phyloP scores from a whole-genome alignment of 352 stramenopile species.

The Pythium dissimile region DNA sequence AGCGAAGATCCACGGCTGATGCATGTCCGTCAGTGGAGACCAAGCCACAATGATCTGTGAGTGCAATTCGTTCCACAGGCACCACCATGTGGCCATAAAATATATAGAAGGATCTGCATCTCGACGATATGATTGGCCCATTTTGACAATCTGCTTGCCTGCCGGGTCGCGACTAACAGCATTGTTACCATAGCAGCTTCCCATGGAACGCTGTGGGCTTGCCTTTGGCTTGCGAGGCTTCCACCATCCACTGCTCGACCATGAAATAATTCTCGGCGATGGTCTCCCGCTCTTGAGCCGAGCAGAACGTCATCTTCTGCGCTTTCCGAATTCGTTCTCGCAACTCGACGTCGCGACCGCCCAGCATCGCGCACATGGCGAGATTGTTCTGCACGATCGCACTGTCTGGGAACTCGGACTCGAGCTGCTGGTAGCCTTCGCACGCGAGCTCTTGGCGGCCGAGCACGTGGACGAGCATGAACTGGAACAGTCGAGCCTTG shows the following conservation, averaged over 20 bases:
- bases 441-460: slow-evolving; percentile 12
- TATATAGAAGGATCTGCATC: too few species aligned
- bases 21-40: too few species aligned
- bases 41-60: too few species aligned
- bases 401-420: slow-evolving; percentile 6
- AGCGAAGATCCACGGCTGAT: too few species aligned
- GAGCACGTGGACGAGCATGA: slow-evolving; percentile 15
- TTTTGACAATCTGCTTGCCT: too few species aligned
- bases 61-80: too few species aligned
- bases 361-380: slow-evolving; percentile 9
- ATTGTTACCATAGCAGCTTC: slow-evolving; percentile 5
- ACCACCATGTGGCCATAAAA: too few species aligned
- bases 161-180: too few species aligned
- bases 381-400: slow-evolving; percentile 21
- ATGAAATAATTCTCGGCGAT: slow-evolving; percentile 10
- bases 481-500: slow-evolving; percentile 23
- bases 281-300: not conserved
- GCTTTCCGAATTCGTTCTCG: slow-evolving; percentile 8
- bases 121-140: too few species aligned
- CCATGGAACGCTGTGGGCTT: not conserved
- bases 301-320: not conserved
- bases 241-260: slow-evolving; percentile 13
- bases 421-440: slow-evolving; percentile 10
- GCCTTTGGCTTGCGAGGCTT: not conserved
- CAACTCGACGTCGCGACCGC: not conserved